Base-by-base conservation (phyloP, 163 green algal genomes). In the Trebouxia gelatinosa region DNA sequence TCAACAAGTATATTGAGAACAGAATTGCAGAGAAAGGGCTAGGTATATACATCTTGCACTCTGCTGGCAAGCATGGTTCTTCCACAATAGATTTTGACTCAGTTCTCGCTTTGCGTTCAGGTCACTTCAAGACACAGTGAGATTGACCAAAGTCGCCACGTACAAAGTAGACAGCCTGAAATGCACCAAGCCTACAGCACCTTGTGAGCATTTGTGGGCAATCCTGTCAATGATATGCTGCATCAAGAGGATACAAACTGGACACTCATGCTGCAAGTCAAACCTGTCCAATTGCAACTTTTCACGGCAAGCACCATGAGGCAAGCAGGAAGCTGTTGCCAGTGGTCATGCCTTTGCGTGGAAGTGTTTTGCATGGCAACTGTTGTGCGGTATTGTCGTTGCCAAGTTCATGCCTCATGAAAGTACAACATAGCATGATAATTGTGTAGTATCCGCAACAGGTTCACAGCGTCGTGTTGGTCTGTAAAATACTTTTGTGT, bases 1-100 rank as follows among this genome's bases (percentile, higher is more conserved):
- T 64, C 54, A 64, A 64, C 54, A 64, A 64, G 54, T 64, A 64
- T 31, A 64, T 64, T 64, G 54, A 64, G 54, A 26, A 64, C 54
- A 64, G 32, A 31, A 35, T 64, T 64, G 54, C 54, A 64, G 54
- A 64, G 54, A 64, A 64, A 64, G 32, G 54, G 54, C 54, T 64
- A 64, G 54, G 54, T 64, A 64, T 64, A 64, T 64, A 64, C 54
- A 64, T 64, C 21, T 64, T 64, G 54, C 54, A 64, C 54, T 29
- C 54, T 64, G 54, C 54, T 64, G 19, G 54, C 54, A 64, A 64
- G 54, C 54, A 64, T 64, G 54, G 21, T 26, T 64, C 21, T 29
- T 26, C 54, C 23, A 64, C 23, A 31, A 35, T 64, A 64, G 54
- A 64, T 34, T 64, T 64, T 64, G 54, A 64, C 54, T 64, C 54